Conservation (phyloP, 2,329 filamentous ascomycete species). For the Trichoderma brevicompactum region DNA sequence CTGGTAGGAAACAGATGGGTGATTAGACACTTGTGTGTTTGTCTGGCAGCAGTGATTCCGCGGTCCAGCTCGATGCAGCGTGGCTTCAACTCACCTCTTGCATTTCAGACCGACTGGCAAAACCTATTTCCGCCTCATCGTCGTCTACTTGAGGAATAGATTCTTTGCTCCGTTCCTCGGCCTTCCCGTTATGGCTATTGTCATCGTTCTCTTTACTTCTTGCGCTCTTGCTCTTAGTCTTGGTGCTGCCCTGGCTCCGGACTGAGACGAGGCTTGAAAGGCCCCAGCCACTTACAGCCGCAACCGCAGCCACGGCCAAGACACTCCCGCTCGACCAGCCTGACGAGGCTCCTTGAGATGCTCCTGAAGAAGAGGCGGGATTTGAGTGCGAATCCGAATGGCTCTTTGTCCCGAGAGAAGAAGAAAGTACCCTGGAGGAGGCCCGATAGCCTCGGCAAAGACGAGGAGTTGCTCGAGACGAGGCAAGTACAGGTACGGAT, state of each 20-base stretch:
- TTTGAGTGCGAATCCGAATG: not conserved
- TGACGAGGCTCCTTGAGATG: conserved; percentile 12
- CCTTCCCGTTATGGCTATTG: not conserved
- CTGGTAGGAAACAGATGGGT: conserved; percentile 40
- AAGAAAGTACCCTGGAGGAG: not conserved
- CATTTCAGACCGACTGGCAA: conserved; percentile 51
- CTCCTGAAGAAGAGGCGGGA: conserved; percentile 6
- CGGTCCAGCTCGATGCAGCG: not conserved
- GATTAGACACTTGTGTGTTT: not conserved
- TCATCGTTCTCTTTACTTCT: not conserved
- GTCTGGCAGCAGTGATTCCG: conserved; percentile 23
- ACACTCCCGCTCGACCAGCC: conserved; percentile 42
- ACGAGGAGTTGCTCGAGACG: not conserved
- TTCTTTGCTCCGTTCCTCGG: not conserved
- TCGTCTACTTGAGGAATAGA: conserved; percentile 22
- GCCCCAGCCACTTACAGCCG: conserved; percentile 50
- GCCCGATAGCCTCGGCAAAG: conserved; percentile 1
- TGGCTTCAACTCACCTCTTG: conserved; percentile 39
- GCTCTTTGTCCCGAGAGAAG: not conserved
- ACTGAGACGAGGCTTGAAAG: conserved; percentile 40
- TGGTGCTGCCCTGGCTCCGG: conserved; percentile 11
- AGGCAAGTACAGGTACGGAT: not conserved
- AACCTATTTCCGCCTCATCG: conserved; percentile 38
- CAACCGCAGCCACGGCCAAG: conserved; percentile 45
- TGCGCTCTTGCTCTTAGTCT: conserved; percentile 1